Percentiles rank a stretch among this genome's conserved stretches.
Conservation (phyloP, 2,329 filamentous ascomycete species). For the Paradendryphiella salina region DNA sequence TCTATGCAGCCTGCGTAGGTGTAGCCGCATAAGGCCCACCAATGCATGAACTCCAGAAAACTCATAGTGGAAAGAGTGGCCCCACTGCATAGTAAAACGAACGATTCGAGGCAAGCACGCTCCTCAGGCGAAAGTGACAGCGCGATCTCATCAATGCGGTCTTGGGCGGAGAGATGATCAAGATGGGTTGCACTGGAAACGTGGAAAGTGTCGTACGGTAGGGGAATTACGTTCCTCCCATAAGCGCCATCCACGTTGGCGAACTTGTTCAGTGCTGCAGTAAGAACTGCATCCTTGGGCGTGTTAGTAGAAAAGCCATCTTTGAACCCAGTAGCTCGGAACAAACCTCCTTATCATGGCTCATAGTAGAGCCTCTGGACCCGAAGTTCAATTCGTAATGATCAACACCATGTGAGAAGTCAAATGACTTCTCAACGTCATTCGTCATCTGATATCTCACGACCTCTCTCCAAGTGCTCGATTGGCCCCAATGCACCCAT, state of each 20-base stretch:
- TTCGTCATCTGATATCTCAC: no score
- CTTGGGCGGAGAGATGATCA: no score
- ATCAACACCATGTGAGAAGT: no score
- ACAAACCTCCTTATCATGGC: conserved; percentile 52
- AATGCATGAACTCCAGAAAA: conserved; percentile 55
- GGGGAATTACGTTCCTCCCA: conserved; percentile 48
- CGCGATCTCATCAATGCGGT: conserved; percentile 51
- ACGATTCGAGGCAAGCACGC: conserved; percentile 47
- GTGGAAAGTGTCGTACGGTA: conserved; percentile 44
- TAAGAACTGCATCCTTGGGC: conserved; percentile 27
- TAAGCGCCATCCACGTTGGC: conserved; percentile 53
- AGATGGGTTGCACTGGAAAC: conserved; percentile 34
- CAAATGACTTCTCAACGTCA: no score
- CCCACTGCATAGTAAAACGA: conserved; percentile 51
- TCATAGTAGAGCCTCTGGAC: conserved; percentile 51
- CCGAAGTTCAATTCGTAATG: no score
- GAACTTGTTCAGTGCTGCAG: conserved; percentile 48
- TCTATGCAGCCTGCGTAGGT: conserved; percentile 47
- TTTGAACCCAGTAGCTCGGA: no score
- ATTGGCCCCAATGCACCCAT: conserved; percentile 43
- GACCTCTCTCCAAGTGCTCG: conserved; percentile 25
- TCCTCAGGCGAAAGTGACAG: conserved; percentile 50
- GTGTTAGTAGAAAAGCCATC: no score
- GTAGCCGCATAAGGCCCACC: conserved; percentile 44
- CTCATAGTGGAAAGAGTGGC: conserved; percentile 50